Evolutionary conservation across 805 yeast genomes (phyloP).

Genomic region (Suhomyces kilbournensis): DNA sequence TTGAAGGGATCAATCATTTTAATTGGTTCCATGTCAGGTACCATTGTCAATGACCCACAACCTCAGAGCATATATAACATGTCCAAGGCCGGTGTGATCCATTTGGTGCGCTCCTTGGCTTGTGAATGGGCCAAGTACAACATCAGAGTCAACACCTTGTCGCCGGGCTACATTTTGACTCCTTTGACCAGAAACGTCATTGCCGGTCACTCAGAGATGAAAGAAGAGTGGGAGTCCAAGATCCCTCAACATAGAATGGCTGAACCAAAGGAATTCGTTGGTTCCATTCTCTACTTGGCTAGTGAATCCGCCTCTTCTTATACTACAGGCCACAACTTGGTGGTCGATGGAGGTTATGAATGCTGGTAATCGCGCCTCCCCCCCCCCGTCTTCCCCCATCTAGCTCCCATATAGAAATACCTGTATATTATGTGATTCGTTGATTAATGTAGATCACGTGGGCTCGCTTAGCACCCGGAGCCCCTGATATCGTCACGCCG

Average conservation of each 20-base stretch:
- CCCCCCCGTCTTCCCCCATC: not conserved
- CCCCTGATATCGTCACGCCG: not conserved
- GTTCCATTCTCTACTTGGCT: constrained; percentile 71
- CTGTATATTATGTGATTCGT: not conserved
- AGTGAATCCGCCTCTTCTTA: constrained; percentile 68
- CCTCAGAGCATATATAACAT: constrained; percentile 79
- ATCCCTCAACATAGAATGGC: constrained; percentile 83
- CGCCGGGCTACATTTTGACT: constrained; percentile 80
- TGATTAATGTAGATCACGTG: not conserved
- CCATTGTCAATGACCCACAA: constrained; percentile 75
- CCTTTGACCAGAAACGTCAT: constrained; percentile 74
- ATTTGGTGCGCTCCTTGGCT: constrained; percentile 70
- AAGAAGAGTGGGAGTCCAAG: constrained; percentile 67
- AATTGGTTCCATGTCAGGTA: constrained; percentile 79
- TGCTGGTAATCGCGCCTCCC: constrained; percentile 53
- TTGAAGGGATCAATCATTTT: constrained; percentile 60
- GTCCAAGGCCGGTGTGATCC: constrained; percentile 86
- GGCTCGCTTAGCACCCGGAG: not conserved
- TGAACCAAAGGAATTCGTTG: constrained; percentile 79
- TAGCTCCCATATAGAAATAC: not conserved
- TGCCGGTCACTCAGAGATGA: constrained; percentile 57
- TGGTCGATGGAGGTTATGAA: constrained; percentile 85
- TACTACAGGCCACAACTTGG: constrained; percentile 80
- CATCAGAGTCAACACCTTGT: constrained; percentile 72
- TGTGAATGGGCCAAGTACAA: constrained; percentile 79